Evolutionary conservation across 1,284 basidiomycete genomes (phyloP).

Genomic region (Cryptococcus sp.): DNA sequence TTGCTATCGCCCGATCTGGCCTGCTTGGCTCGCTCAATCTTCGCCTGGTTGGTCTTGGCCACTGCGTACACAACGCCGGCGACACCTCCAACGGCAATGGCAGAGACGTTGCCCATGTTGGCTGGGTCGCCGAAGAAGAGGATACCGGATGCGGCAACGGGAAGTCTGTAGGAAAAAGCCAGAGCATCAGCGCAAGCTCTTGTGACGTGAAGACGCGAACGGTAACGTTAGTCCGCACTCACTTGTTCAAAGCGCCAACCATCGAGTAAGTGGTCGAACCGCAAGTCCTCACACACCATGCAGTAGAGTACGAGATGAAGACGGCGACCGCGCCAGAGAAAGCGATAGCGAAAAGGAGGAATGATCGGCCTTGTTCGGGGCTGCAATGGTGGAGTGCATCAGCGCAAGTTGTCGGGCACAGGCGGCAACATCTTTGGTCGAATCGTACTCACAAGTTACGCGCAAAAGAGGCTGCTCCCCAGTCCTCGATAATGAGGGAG

Average conservation of each 20-base stretch:
- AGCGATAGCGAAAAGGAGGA: conserved; percentile 83
- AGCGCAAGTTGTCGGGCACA: background rate
- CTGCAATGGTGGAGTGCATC: conserved; percentile 54
- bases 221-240: conserved; percentile 2
- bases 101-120: conserved; percentile 82
- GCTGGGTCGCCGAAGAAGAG: conserved; percentile 90
- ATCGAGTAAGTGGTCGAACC: conserved; percentile 97
- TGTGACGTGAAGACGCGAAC: background rate
- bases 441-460: conserved; percentile 76
- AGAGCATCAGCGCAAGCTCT: background rate
- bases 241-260: conserved; percentile 97
- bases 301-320: conserved; percentile 96
- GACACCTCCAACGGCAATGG: conserved; percentile 85
- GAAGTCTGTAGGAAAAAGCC: conserved; percentile 56
- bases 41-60: conserved; percentile 63
- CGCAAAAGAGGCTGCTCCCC: conserved; percentile 75
- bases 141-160: conserved; percentile 95
- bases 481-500: conserved; percentile 86
- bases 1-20: conserved; percentile 25
- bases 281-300: conserved; percentile 96
- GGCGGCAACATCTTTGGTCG: background rate
- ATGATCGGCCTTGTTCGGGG: conserved; percentile 75
- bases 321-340: conserved; percentile 97
- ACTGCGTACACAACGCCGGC: conserved; percentile 87
- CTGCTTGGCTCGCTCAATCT: conserved; percentile 36